Base-by-base conservation (phyloP, 179 eudicot species). In the Heliamphora pulchella region DNA sequence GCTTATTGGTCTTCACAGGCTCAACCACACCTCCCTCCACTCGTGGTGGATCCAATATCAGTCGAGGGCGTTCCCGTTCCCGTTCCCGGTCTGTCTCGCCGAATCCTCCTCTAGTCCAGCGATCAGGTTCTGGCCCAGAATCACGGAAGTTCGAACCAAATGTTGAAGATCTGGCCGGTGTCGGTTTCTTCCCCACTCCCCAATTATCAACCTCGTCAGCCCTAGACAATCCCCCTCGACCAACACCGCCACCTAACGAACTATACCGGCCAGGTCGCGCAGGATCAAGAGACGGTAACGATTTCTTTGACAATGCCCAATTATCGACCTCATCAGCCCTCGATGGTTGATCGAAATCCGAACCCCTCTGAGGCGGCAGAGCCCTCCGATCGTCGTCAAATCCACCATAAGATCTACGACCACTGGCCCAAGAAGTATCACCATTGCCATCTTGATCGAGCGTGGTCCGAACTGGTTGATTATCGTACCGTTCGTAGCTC, bases 141-240 rank as follows among this genome's bases (percentile, higher is more conserved):
- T 87, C 89, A n/a, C 90, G 85, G 72, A 82, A 86, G 11, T 89
- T 88, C 0, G 88, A 84, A 48, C 94, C 93, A 62, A 90, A 94
- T 5, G 77, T 41, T 43, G 82, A 80, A 18, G 92, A 85, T 79
- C 94, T 87, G 59, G 87, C 80, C 83, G 73, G 79, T 4, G 62
- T 53, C n/a, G 89, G 58, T 63, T 86, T 87, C 81, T 94, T 96
- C 77, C 67, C 84, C 82, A 8, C 77, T 10, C 82, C 85, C 94
- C 97, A 92, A 79, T 89, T 92, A 65, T 92, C 94, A 5, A 85
- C 89, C 50, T 90, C 93, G 82, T 89, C 97, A 2, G 97, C 97
- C 79, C 87, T 83, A 1, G 93, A 90, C 70, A 79, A 43, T 10
- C 80, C 78, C 5, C 46, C 80, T 14, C n/a, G 59, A 1, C 79